Evolutionary conservation across 202 grass and related monocot species (phyloP).

Genomic region (Hordeum pubiflorum): DNA sequence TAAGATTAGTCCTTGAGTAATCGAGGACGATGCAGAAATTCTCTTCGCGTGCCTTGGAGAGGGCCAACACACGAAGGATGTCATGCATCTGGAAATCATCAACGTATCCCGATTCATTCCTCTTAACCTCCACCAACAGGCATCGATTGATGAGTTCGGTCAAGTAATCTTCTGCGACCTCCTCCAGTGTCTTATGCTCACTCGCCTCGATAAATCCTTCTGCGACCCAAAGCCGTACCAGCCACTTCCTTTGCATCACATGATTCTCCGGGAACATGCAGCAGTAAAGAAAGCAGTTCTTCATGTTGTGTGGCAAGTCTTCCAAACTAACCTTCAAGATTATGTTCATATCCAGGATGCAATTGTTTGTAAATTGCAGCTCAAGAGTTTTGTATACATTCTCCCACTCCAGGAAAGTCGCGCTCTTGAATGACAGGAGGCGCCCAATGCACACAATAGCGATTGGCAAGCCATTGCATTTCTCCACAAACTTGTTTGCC

Average conservation of each 20-base stretch:
- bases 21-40: slow-evolving; percentile 23
- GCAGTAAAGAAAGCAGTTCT: slow-evolving; percentile 43
- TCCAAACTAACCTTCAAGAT: slow-evolving; percentile 52
- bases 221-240: slow-evolving; percentile 36
- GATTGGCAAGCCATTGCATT: slow-evolving; percentile 3
- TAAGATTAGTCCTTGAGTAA: not conserved
- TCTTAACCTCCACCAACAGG: slow-evolving; percentile 4
- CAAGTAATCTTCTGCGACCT: slow-evolving; percentile 39
- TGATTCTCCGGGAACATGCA: slow-evolving; percentile 36
- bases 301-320: slow-evolving; percentile 38
- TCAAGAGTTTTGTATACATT: slow-evolving; percentile 36
- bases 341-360: slow-evolving; percentile 26
- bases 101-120: slow-evolving; percentile 31
- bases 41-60: slow-evolving; percentile 31
- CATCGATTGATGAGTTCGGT: slow-evolving; percentile 27
- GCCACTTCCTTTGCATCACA: slow-evolving; percentile 16
- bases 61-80: slow-evolving; percentile 34
- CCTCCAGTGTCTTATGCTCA: slow-evolving; percentile 16
- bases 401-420: slow-evolving; percentile 28
- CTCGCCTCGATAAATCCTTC: slow-evolving; percentile 41
- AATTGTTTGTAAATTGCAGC: slow-evolving; percentile 25
- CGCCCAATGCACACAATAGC: slow-evolving; percentile 4
- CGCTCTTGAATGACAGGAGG: not conserved
- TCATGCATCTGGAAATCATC: slow-evolving; percentile 41
- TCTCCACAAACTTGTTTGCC: not conserved